phyloP scores from a whole-genome alignment of 2,329 filamentous ascomycete species.

The Leptographium lundbergii region DNA sequence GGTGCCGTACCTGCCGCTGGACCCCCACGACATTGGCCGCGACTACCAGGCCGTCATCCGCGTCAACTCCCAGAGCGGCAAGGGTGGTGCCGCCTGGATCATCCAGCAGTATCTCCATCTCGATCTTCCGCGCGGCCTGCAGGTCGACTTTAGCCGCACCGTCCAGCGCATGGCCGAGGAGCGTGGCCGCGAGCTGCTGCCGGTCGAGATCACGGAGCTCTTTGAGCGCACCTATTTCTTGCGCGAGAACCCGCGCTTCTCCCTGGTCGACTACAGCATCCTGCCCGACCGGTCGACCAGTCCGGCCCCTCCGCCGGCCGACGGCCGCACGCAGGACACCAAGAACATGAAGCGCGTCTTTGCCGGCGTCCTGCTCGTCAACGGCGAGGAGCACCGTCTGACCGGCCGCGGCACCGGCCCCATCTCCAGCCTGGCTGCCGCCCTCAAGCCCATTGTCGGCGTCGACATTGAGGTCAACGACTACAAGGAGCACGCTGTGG shows the following conservation, averaged over 20 bases:
- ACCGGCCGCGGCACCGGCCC: constrained; percentile 78
- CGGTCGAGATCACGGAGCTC: constrained; percentile 72
- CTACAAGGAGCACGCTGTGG: constrained; percentile 94
- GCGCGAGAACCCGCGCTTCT: constrained; percentile 71
- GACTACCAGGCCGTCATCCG: constrained; percentile 98
- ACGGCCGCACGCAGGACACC: constrained; percentile 63
- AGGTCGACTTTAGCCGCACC: constrained; percentile 79
- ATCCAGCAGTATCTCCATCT: constrained; percentile 81
- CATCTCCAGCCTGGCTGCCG: constrained; percentile 77
- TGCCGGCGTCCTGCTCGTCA: constrained; percentile 71
- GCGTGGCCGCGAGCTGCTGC: constrained; percentile 71
- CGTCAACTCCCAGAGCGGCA: constrained; percentile 92
- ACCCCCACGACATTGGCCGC: constrained; percentile 84
- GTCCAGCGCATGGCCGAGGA: constrained; percentile 73
- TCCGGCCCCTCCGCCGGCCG: constrained; percentile 50
- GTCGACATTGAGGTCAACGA: constrained; percentile 84
- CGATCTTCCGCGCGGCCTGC: constrained; percentile 82
- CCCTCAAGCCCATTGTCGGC: constrained; percentile 56
- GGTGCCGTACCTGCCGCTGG: constrained; percentile 83
- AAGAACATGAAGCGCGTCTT: constrained; percentile 72
- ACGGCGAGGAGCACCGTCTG: constrained; percentile 67
- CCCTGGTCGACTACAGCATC: constrained; percentile 84
- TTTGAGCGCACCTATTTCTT: constrained; percentile 85
- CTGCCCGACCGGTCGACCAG: constrained; percentile 67
- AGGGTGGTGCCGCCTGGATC: constrained; percentile 90